phyloP scores from a whole-genome alignment of 768 basidiomycete species.

The Lactifluus subvellereus region DNA sequence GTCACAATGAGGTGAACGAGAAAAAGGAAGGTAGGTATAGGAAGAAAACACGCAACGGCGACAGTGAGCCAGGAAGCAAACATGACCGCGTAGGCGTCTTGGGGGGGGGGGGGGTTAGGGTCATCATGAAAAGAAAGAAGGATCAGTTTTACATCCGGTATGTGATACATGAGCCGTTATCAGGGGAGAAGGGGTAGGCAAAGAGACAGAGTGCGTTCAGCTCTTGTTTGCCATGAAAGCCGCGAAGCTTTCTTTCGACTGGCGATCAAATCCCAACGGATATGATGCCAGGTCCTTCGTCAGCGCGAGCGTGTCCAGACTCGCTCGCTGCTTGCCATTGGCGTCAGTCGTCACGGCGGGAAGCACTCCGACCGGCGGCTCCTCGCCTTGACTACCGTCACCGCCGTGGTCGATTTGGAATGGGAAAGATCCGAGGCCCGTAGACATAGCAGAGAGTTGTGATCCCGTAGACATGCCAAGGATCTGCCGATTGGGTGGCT shows the following conservation, averaged over 20 bases:
- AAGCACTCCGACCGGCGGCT: background rate
- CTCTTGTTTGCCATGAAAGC: constrained; percentile 7
- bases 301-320: constrained; percentile 77
- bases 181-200: background rate
- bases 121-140: background rate
- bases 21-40: background rate
- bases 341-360: background rate
- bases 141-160: constrained; percentile 12
- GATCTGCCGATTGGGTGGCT: constrained; percentile 52
- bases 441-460: constrained; percentile 70
- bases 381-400: constrained; percentile 23
- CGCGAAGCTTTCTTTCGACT: constrained; percentile 15
- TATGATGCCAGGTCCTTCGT: constrained; percentile 82
- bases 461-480: constrained; percentile 73
- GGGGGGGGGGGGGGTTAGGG: background rate
- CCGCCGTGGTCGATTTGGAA: constrained; percentile 75
- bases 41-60: background rate
- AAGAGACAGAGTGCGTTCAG: background rate
- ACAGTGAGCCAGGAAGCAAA: background rate
- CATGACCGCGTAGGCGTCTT: background rate
- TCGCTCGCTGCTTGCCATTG: constrained; percentile 59
- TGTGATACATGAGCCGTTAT: constrained; percentile 14
- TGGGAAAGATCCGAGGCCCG: constrained; percentile 78
- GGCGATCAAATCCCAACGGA: constrained; percentile 62
- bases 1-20: background rate